These are phyloP conservation scores for Fusarium duplospermum DNA, from an alignment of 2,329 filamentous ascomycete genomes.

Conservation along the genomic window DNA sequence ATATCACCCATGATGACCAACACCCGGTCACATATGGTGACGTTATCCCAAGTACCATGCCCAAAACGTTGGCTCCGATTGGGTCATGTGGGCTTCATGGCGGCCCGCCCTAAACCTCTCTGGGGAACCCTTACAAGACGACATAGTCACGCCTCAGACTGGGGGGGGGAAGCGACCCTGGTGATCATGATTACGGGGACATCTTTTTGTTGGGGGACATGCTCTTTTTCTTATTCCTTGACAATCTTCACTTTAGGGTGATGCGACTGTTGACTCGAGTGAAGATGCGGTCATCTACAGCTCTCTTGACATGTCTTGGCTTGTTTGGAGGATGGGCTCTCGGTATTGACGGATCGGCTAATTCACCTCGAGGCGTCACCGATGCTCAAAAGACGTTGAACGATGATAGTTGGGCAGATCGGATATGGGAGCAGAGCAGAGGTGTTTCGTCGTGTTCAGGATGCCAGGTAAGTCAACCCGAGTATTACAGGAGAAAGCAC, in stretches of 20 bases:
- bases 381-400: slow-evolving; percentile 25
- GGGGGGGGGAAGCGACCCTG: not conserved
- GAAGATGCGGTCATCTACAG: slow-evolving; percentile 19
- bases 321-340: slow-evolving; percentile 11
- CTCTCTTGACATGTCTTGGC: slow-evolving; percentile 20
- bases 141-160: slow-evolving; percentile 21
- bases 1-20: not conserved
- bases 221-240: not conserved
- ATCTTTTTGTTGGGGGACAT: not conserved
- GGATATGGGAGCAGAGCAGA: slow-evolving; percentile 28
- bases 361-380: slow-evolving; percentile 4
- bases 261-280: not conserved
- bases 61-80: slow-evolving; percentile 17
- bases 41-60: slow-evolving; percentile 24
- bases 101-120: slow-evolving; percentile 19
- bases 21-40: slow-evolving; percentile 15
- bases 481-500: not conserved
- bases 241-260: not conserved
- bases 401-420: slow-evolving; percentile 26
- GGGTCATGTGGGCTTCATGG: slow-evolving; percentile 27
- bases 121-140: slow-evolving; percentile 10
- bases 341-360: slow-evolving; percentile 10
- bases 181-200: slow-evolving; percentile 13
- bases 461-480: slow-evolving; percentile 23
- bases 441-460: slow-evolving; percentile 37